phyloP scores from a whole-genome alignment of 116 monocot genomes.

The Phalaenopsis hybrid region DNA sequence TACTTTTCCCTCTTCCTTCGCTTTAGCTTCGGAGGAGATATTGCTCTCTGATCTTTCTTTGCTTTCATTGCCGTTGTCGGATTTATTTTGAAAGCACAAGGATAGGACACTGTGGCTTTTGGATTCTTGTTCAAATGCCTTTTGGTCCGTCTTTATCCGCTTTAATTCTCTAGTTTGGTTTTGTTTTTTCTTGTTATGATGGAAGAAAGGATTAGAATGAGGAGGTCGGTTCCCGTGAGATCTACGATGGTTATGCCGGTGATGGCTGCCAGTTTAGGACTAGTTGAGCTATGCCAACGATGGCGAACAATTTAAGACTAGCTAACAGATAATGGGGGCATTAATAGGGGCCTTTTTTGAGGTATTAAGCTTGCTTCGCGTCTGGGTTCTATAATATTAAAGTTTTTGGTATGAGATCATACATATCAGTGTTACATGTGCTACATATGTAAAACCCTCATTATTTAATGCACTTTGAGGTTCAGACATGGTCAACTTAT shows the following conservation, averaged over 20 bases:
- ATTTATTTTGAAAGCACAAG: slow-evolving; percentile 46
- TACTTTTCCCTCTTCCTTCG: slow-evolving; percentile 18
- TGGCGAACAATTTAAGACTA: too few relatives aligned
- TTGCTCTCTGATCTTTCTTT: slow-evolving; percentile 38
- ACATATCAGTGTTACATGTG: too few relatives aligned
- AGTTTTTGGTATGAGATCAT: too few relatives aligned
- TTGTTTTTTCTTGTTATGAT: slow-evolving; percentile 47
- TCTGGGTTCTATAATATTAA: too few relatives aligned
- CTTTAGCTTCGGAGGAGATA: slow-evolving; percentile 23
- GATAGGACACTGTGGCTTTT: not conserved
- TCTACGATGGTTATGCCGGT: slow-evolving; percentile 65
- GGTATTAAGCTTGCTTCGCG: too few relatives aligned
- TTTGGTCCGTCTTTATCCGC: not conserved
- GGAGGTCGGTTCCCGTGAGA: slow-evolving; percentile 50
- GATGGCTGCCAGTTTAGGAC: slow-evolving; percentile 43
- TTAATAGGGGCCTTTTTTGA: too few relatives aligned
- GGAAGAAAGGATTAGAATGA: slow-evolving; percentile 51
- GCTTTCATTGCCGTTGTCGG: slow-evolving; percentile 12
- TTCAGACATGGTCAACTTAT: too few relatives aligned
- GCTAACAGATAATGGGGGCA: too few relatives aligned
- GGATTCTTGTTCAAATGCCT: not conserved
- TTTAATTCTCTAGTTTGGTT: not conserved
- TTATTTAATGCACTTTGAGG: too few relatives aligned
- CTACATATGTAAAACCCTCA: too few relatives aligned
- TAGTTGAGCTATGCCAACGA: slow-evolving; percentile 2